Conservation (phyloP, 352 stramenopile species). For the Globisporangium carolinianum region DNA sequence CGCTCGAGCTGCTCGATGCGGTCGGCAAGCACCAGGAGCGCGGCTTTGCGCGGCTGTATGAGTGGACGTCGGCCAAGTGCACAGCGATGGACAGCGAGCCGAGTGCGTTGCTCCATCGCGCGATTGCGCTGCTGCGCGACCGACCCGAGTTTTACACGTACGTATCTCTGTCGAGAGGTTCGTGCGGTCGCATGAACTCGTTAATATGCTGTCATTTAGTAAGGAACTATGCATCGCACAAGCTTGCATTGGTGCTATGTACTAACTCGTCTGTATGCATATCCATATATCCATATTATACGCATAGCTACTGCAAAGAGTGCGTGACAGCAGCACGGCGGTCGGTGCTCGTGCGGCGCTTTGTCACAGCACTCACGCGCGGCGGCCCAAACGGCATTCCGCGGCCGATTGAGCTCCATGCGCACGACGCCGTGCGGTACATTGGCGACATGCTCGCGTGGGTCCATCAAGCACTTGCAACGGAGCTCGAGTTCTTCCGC, state of each 20-base stretch:
- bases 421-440: conserved; percentile 83
- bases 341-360: conserved; percentile 57
- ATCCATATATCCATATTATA: no score
- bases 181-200: no score
- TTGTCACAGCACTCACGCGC: conserved; percentile 71
- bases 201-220: no score
- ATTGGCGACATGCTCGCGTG: conserved; percentile 87
- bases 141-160: conserved; percentile 76
- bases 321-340: conserved; percentile 44
- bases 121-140: conserved; percentile 57
- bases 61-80: conserved; percentile 83
- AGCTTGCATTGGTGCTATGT: no score
- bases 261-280: no score
- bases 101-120: conserved; percentile 54
- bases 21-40: conserved; percentile 76
- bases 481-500: conserved; percentile 76
- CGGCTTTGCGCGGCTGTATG: conserved; percentile 84
- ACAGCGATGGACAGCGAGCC: conserved; percentile 57
- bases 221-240: no score
- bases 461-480: conserved; percentile 79
- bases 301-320: conserved; percentile 75
- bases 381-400: conserved; percentile 67
- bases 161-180: background rate
- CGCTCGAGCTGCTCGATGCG: conserved; percentile 81
- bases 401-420: conserved; percentile 83